phyloP scores from a whole-genome alignment of 345 rosid genomes.

The Kernera saxatilis region DNA sequence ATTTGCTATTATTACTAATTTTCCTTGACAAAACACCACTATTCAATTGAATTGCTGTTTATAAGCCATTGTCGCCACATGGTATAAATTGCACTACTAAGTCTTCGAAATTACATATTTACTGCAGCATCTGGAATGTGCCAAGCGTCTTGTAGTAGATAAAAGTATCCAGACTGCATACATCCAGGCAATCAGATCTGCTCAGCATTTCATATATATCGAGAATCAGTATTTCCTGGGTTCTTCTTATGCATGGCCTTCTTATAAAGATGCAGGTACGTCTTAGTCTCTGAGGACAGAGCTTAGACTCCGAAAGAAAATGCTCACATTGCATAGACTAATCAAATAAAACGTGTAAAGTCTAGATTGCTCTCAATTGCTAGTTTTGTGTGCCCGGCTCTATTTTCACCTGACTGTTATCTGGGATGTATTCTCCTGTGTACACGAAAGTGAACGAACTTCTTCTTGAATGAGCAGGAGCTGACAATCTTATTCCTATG shows the following conservation, averaged over 20 bases:
- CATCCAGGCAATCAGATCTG: constrained; percentile 95
- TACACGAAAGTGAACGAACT: not conserved
- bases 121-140: constrained; percentile 66
- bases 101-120: constrained; percentile 4
- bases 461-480: constrained; percentile 50
- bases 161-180: constrained; percentile 95
- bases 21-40: not conserved
- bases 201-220: constrained; percentile 88
- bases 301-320: constrained; percentile 1
- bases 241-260: constrained; percentile 96
- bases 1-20: not conserved
- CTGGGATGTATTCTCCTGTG: not conserved
- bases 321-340: not conserved
- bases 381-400: not conserved
- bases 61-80: not conserved
- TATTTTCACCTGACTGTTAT: not conserved
- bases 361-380: not conserved
- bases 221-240: constrained; percentile 99
- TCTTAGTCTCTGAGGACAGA: constrained; percentile 2
- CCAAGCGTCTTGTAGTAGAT: constrained; percentile 72
- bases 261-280: constrained; percentile 76
- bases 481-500: constrained; percentile 92
- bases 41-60: not conserved
- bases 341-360: not conserved
- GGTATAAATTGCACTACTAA: not conserved